Evolutionary conservation across 306 rosid species (phyloP).

Genomic region (Rosa persica): DNA sequence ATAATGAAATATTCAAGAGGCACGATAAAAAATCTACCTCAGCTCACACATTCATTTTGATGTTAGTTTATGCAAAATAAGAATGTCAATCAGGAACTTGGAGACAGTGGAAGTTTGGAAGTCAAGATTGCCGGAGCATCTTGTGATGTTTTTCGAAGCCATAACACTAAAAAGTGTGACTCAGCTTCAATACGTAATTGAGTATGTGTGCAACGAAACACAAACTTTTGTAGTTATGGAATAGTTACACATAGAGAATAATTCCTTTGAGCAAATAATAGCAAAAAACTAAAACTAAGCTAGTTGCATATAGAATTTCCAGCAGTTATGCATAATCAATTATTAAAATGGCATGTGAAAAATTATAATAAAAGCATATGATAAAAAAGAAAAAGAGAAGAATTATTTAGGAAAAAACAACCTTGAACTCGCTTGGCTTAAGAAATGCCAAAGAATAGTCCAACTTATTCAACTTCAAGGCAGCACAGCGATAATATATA

Average conservation of each 20-base stretch:
- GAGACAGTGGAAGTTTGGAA: too few relatives aligned
- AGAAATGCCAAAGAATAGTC: conserved; percentile 8
- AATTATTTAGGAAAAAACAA: neutral
- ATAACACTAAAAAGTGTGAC: neutral
- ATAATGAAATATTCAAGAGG: too few relatives aligned
- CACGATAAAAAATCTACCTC: too few relatives aligned
- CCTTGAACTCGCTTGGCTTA: conserved; percentile 1
- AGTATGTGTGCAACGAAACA: neutral
- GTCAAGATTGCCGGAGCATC: too few relatives aligned
- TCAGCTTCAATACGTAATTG: neutral
- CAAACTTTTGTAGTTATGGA: too few relatives aligned
- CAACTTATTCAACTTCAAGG: neutral
- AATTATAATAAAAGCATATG: too few relatives aligned
- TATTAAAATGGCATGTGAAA: neutral
- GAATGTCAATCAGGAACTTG: neutral
- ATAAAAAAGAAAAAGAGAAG: neutral
- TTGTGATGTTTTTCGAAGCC: neutral
- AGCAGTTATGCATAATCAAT: neutral
- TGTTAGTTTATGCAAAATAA: neutral
- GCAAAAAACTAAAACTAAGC: neutral
- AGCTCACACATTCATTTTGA: neutral
- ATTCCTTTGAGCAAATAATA: neutral
- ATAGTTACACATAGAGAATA: too few relatives aligned
- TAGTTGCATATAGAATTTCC: neutral
- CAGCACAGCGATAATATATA: neutral